Evolutionary conservation across 2,329 filamentous ascomycete species (phyloP).

Genomic region (Chaetomiaceae sp.): DNA sequence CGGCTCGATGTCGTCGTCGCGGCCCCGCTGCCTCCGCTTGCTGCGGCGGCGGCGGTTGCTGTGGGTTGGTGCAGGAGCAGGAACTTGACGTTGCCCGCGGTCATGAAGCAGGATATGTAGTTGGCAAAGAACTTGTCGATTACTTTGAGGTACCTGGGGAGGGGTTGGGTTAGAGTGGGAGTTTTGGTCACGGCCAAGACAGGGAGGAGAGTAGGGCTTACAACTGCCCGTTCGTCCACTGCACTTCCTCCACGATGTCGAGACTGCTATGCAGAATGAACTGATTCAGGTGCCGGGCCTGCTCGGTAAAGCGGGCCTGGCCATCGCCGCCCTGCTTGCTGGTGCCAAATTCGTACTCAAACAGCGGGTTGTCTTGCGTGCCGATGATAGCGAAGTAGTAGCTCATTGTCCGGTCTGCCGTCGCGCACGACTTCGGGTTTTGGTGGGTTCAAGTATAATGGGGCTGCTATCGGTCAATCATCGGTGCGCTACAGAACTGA

Average conservation of each 20-base stretch:
- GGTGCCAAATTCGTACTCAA: constrained; percentile 95
- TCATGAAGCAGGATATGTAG: constrained; percentile 92
- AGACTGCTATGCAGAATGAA: constrained; percentile 93
- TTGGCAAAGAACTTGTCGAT: constrained; percentile 96
- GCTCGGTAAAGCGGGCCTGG: constrained; percentile 77
- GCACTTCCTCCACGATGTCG: constrained; percentile 92
- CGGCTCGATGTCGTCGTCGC: constrained; percentile 35
- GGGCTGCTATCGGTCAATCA: constrained; percentile 27
- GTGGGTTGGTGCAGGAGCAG: constrained; percentile 83
- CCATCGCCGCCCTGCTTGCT: constrained; percentile 95
- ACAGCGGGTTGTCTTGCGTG: constrained; percentile 90
- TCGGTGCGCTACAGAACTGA: too few species aligned
- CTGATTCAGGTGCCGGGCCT: constrained; percentile 90
- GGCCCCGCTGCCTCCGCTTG: constrained; percentile 17
- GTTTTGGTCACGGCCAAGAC: too few species aligned
- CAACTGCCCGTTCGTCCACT: constrained; percentile 86
- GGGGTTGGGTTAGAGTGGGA: constrained; percentile 10
- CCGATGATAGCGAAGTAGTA: constrained; percentile 98
- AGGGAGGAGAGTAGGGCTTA: constrained; percentile 36
- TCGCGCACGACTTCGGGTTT: neutral
- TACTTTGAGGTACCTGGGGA: constrained; percentile 80
- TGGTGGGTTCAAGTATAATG: neutral
- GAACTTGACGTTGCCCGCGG: constrained; percentile 87
- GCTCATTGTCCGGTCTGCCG: constrained; percentile 59
- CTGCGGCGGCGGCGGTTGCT: constrained; percentile 28